Percentiles rank a stretch among this genome's conserved stretches.
Conservation (phyloP, 345 rosid genomes). For the Conringia planisiliqua region DNA sequence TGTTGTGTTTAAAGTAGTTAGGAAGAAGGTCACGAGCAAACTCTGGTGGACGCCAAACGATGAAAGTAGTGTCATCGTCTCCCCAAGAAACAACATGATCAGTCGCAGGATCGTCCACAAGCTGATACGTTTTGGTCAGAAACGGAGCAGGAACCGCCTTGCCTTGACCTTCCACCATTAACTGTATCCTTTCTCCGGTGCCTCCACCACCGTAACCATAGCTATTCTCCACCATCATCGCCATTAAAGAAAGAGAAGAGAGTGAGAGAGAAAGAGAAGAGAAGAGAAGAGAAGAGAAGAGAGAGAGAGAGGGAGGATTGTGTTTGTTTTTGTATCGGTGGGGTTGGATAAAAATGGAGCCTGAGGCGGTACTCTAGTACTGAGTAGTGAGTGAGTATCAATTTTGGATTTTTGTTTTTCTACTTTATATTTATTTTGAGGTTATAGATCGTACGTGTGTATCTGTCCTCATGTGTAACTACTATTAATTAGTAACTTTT, state of each 20-base stretch:
- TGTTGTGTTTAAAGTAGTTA: conserved; percentile 95
- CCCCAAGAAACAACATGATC: conserved; percentile 96
- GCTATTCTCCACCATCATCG: conserved; percentile 26
- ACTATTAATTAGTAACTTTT: conserved; percentile 19
- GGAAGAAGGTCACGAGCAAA: conserved; percentile 96
- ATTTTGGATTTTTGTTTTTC: not conserved
- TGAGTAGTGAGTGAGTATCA: conserved; percentile 27
- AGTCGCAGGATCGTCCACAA: conserved; percentile 83
- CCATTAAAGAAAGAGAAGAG: conserved; percentile 3
- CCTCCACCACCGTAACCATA: conserved; percentile 21
- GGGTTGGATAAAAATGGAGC: conserved; percentile 42
- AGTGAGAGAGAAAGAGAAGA: not conserved
- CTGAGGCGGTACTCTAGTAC: conserved; percentile 23
- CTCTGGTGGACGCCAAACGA: conserved; percentile 94
- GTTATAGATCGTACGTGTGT: conserved; percentile 30
- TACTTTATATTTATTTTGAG: conserved; percentile 4
- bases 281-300: not conserved
- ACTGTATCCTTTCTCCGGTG: conserved; percentile 60
- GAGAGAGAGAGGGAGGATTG: not conserved
- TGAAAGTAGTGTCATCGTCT: conserved; percentile 79
- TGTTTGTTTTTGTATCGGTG: conserved; percentile 24
- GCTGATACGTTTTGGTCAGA: conserved; percentile 90
- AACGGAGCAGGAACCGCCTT: conserved; percentile 95
- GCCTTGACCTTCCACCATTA: conserved; percentile 76
- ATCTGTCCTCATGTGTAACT: conserved; percentile 32